phyloP scores from a whole-genome alignment of 2,329 filamentous ascomycete genomes.

The Pseudocercospora musae region DNA sequence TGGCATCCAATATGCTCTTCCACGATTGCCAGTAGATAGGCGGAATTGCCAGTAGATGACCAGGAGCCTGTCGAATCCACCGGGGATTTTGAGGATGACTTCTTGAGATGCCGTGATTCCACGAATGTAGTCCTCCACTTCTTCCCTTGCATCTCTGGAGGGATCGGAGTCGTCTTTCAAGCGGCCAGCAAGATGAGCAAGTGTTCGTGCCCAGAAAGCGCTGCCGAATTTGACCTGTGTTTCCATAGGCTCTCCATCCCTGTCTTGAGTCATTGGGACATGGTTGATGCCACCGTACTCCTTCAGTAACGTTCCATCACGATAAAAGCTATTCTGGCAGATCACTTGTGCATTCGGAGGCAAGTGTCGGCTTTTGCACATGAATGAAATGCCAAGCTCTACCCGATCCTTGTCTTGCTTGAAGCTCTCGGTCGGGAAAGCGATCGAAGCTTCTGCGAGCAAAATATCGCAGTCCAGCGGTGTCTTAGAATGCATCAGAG shows the following conservation, averaged over 20 bases:
- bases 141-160: constrained; percentile 14
- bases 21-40: constrained; percentile 21
- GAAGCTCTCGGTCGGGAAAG: constrained; percentile 39
- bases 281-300: constrained; percentile 23
- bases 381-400: constrained; percentile 33
- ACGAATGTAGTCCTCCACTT: constrained; percentile 35
- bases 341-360: constrained; percentile 20
- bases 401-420: constrained; percentile 34
- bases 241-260: constrained; percentile 23
- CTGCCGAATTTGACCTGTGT: constrained; percentile 41
- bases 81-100: constrained; percentile 35
- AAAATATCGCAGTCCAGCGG: constrained; percentile 38
- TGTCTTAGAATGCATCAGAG: constrained; percentile 24
- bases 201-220: constrained; percentile 43
- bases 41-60: constrained; percentile 33
- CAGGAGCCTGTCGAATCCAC: constrained; percentile 29
- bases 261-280: constrained; percentile 17
- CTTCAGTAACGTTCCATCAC: constrained; percentile 20
- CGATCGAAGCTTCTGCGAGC: constrained; percentile 42
- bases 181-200: constrained; percentile 31
- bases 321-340: constrained; percentile 29
- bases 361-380: constrained; percentile 28
- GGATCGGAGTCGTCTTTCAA: constrained; percentile 17
- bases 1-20: constrained; percentile 30
- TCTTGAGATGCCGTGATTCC: constrained; percentile 44